Evolutionary conservation across 306 rosid species (phyloP).

Genomic region (Glycine tomentella): DNA sequence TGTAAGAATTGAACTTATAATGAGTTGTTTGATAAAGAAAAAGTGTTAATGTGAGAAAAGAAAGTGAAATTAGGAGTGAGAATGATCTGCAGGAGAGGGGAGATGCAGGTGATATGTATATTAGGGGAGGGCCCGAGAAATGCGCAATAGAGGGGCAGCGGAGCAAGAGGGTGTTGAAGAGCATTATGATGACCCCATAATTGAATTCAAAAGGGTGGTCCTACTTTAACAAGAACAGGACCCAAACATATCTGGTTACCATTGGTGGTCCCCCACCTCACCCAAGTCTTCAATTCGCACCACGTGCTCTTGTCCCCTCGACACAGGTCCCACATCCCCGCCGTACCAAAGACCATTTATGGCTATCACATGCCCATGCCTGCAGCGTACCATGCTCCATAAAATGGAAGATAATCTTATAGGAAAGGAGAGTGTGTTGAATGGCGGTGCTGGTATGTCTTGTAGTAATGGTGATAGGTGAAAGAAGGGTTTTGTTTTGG

Average conservation of each 20-base stretch:
- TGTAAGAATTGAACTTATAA: no score
- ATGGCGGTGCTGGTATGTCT: slow-evolving; percentile 40
- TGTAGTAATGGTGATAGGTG: slow-evolving; percentile 25
- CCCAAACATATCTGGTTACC: neutral
- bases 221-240: slow-evolving; percentile 10
- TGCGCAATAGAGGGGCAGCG: slow-evolving; percentile 31
- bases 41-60: no score
- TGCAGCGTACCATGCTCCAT: no score
- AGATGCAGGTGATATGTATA: slow-evolving; percentile 35
- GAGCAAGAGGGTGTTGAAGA: neutral
- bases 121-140: slow-evolving; percentile 43
- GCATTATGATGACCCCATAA: slow-evolving; percentile 49
- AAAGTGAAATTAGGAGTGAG: neutral
- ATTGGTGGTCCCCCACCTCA: slow-evolving; percentile 52
- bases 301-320: slow-evolving; percentile 57
- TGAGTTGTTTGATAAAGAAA: no score
- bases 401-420: no score
- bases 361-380: slow-evolving; percentile 46
- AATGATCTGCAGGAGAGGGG: neutral
- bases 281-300: slow-evolving; percentile 42
- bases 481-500: neutral
- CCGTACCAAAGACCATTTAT: slow-evolving; percentile 50
- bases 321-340: neutral
- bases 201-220: slow-evolving; percentile 57
- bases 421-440: neutral